Percentiles rank a stretch among this genome's conserved stretches.
Evolutionary conservation across 257 asterid genomes (phyloP).

Genomic region (Voacanga thouarsii): DNA sequence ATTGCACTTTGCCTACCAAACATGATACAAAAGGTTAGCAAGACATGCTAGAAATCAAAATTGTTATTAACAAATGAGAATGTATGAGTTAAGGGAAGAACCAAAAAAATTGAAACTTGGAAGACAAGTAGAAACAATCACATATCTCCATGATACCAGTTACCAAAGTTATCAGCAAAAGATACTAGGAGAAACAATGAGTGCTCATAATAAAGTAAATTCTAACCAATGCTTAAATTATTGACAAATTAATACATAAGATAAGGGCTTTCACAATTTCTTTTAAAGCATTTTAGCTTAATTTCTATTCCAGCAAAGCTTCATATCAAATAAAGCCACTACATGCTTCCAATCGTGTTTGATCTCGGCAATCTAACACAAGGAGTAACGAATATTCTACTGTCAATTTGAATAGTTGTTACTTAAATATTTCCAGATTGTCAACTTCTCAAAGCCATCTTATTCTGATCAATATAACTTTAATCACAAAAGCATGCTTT

Average conservation of each 20-base stretch:
- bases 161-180: too few relatives aligned
- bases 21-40: slow-evolving; percentile 9
- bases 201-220: neutral
- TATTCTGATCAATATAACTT: neutral
- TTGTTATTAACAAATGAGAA: neutral
- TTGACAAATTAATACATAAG: neutral
- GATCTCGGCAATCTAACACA: neutral
- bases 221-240: neutral
- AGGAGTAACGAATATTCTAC: neutral
- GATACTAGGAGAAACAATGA: too few relatives aligned
- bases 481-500: neutral
- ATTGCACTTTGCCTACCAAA: slow-evolving; percentile 63
- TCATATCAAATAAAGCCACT: neutral
- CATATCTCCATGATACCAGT: too few relatives aligned
- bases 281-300: neutral
- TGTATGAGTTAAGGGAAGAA: neutral
- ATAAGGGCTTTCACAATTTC: neutral
- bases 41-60: neutral
- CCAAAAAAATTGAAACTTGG: neutral
- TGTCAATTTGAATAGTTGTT: too few relatives aligned
- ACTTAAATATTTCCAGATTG: neutral
- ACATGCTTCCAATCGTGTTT: neutral
- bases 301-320: neutral
- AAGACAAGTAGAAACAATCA: neutral
- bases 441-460: neutral